These are phyloP conservation scores for Emergomyces africanus DNA, from an alignment of 2,329 filamentous ascomycete genomes.

Conservation along the genomic window DNA sequence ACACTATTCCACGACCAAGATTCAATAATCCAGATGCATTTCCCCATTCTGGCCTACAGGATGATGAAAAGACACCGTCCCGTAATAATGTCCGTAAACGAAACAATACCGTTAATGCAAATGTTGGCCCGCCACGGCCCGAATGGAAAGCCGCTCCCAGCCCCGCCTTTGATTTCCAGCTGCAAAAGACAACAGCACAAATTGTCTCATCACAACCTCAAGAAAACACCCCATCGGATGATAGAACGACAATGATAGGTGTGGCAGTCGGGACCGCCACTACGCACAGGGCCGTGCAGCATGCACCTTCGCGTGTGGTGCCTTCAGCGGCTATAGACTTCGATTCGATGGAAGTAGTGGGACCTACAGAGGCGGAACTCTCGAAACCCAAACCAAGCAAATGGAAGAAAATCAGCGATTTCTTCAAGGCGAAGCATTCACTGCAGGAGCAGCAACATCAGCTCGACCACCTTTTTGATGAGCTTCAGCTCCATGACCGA, in stretches of 20 bases:
- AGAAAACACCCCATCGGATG: conserved; percentile 17
- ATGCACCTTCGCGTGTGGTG: background rate
- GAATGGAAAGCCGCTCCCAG: background rate
- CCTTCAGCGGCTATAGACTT: background rate
- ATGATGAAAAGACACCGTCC: conserved; percentile 8
- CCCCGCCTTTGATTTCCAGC: conserved; percentile 1
- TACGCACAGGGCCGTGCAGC: conserved; percentile 6
- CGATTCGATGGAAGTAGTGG: conserved; percentile 19
- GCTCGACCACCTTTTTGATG: conserved; percentile 18
- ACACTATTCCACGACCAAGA: conserved; percentile 20
- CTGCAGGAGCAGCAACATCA: background rate
- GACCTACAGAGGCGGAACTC: background rate
- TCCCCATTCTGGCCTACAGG: conserved; percentile 20
- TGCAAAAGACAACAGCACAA: background rate
- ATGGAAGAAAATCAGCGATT: conserved; percentile 35
- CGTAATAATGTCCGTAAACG: background rate
- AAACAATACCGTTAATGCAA: background rate
- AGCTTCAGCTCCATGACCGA: conserved; percentile 15
- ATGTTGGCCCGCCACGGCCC: background rate
- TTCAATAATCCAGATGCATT: conserved; percentile 21
- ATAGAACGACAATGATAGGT: conserved; percentile 53
- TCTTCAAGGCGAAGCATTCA: conserved; percentile 27
- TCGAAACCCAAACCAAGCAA: conserved; percentile 25
- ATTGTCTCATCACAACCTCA: conserved; percentile 6
- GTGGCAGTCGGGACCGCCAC: conserved; percentile 62